Conservation (phyloP, 345 rosid genomes). For the Eucalyptus sp. region DNA sequence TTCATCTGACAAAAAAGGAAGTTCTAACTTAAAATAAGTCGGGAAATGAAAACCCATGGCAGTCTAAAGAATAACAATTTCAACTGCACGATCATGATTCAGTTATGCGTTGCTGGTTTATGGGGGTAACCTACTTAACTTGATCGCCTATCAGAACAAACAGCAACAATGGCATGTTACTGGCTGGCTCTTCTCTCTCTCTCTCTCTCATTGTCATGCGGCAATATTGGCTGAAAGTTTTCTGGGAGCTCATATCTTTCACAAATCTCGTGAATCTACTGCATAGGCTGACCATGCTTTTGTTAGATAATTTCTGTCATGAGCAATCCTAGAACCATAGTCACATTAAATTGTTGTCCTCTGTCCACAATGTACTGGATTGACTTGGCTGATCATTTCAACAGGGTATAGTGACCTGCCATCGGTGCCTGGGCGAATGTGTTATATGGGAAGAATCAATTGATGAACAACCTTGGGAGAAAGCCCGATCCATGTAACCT, state of each 20-base stretch:
- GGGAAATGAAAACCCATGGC: no score
- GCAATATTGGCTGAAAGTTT: neutral
- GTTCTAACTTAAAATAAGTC: no score
- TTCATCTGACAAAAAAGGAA: no score
- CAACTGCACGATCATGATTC: no score
- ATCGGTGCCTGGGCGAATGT: constrained; percentile 72
- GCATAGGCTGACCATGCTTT: neutral
- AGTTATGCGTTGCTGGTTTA: neutral
- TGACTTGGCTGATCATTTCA: neutral
- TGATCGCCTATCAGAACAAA: neutral
- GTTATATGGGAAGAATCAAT: constrained; percentile 95
- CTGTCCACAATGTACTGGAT: neutral
- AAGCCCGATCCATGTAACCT: constrained; percentile 71
- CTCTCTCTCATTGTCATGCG: neutral
- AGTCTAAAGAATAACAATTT: no score
- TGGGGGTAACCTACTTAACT: neutral
- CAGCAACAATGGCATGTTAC: neutral
- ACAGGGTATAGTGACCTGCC: constrained; percentile 83
- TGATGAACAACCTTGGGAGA: constrained; percentile 95
- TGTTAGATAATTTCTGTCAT: neutral
- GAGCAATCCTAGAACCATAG: neutral
- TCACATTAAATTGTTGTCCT: neutral
- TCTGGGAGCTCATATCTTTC: neutral
- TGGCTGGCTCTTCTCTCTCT: neutral
- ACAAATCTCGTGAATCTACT: neutral